These are phyloP conservation scores for Protomyces arabidopsidicola DNA, from an alignment of 1,139 yeast species.

Conservation along the genomic window DNA sequence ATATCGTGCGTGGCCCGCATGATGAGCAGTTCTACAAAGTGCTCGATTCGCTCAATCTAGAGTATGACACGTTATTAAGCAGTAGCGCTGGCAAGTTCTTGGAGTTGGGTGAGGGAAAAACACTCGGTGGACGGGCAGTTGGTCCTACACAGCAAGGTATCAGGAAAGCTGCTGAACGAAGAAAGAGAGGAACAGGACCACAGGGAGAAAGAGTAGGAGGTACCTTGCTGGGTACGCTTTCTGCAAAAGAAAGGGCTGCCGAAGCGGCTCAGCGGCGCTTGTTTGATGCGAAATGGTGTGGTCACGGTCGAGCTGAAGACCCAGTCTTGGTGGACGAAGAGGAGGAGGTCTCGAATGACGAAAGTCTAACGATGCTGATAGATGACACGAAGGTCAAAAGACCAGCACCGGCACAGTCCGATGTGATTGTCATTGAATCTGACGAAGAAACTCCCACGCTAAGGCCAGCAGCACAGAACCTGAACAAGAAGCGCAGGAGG, in stretches of 20 bases:
- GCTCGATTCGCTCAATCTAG: slow-evolving; percentile 56
- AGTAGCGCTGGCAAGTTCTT: slow-evolving; percentile 45
- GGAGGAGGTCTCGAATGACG: slow-evolving; percentile 5
- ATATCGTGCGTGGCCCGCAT: slow-evolving; percentile 76
- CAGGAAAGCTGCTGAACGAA: slow-evolving; percentile 18
- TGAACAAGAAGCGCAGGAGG: neutral
- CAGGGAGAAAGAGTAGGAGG: slow-evolving; percentile 36
- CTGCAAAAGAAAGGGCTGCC: slow-evolving; percentile 44
- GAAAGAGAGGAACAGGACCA: slow-evolving; percentile 28
- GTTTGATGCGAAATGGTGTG: slow-evolving; percentile 57
- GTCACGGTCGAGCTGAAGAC: slow-evolving; percentile 25
- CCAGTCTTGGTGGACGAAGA: slow-evolving; percentile 17
- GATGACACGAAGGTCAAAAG: neutral
- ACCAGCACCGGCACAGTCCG: neutral
- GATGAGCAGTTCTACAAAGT: slow-evolving; percentile 63
- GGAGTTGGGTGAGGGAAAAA: slow-evolving; percentile 51
- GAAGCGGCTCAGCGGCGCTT: slow-evolving; percentile 66
- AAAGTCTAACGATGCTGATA: neutral
- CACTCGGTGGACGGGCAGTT: slow-evolving; percentile 45
- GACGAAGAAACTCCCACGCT: neutral
- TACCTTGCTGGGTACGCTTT: slow-evolving; percentile 32
- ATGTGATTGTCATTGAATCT: slow-evolving; percentile 6
- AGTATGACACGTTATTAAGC: slow-evolving; percentile 54
- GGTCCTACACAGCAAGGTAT: slow-evolving; percentile 34
- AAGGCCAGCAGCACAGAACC: neutral